Base-by-base conservation (phyloP, 2,329 filamentous ascomycete species). In the Colletotrichum eleusines region DNA sequence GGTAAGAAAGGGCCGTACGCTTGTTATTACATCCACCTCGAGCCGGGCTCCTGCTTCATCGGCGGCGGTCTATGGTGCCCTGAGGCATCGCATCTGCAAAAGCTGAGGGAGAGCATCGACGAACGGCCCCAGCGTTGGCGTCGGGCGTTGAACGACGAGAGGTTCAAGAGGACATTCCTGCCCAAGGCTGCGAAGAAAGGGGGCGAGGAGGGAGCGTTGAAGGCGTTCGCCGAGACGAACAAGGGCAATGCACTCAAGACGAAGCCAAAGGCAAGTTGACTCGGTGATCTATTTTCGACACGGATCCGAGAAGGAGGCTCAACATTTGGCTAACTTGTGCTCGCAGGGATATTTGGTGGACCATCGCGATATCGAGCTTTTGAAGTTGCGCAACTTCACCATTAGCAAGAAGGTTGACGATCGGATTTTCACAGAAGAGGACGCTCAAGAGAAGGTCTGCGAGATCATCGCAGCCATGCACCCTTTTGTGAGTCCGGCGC, bases 1-100 rank as follows among this genome's bases (percentile, higher is more conserved):
- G 94, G 94, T 26, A 88, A 92, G 65, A 97, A 97, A 81, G 94
- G 94, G 0, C 91, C 92, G 12, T 97, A 96, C 80, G 94, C 94
- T 8, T 91, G 90, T 77, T 97, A 97, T 82, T 97, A 97, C 81
- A 82, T 97, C 26, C 94, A 97, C 79, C 87, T 93, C 73, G 89
- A 95, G 78, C 94, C 94, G 14, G 85, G 84, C 3, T 83, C 87
- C 61, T 91, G 89, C 77, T 92, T 95, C 75, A 84, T 97, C 51
- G 94, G 92, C 69, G 94, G 93, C 57, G 94, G 95, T 1, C 82
- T 97, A 20, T 97, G 93, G 93, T 88, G 91, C 76, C 93, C 94
- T 2, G 92, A 94, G 63, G 87, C 88, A 1, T 82, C 84, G 5
- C 84, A 90, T n/a, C 82, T 96, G 18, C 87, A 87, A 44, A 86